Conservation (phyloP, 2,329 filamentous ascomycete genomes). For the Raffaelea arxii region DNA sequence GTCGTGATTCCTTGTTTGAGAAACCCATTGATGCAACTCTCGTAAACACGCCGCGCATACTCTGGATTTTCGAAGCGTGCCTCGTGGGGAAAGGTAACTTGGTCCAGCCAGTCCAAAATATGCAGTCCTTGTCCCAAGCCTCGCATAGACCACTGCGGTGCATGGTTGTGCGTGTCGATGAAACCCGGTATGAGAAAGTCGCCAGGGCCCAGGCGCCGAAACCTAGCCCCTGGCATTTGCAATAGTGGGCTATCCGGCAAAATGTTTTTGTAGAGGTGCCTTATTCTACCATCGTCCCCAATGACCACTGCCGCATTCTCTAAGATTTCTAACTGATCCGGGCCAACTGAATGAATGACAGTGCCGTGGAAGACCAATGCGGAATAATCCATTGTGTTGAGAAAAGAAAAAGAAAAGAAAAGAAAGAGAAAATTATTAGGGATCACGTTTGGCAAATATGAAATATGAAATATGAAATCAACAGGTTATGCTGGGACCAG, state of each 20-base stretch:
- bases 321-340: background rate
- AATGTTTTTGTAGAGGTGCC: background rate
- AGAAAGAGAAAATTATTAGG: too few relatives aligned
- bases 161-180: constrained; percentile 60
- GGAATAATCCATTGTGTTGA: constrained; percentile 21
- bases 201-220: constrained; percentile 25
- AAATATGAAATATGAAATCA: too few relatives aligned
- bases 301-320: background rate
- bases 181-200: constrained; percentile 51
- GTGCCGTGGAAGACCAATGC: constrained; percentile 4
- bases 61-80: constrained; percentile 44
- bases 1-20: constrained; percentile 54
- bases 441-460: too few relatives aligned
- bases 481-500: too few relatives aligned
- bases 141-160: constrained; percentile 44
- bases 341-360: background rate
- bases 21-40: constrained; percentile 43
- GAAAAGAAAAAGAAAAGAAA: too few relatives aligned
- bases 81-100: constrained; percentile 57
- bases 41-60: constrained; percentile 44
- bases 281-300: background rate
- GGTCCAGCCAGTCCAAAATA: constrained; percentile 53
- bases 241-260: background rate
- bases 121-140: constrained; percentile 40
- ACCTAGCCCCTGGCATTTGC: constrained; percentile 5